Conservation (phyloP, 2,329 filamentous ascomycete species). For the Neonectria coccinea region DNA sequence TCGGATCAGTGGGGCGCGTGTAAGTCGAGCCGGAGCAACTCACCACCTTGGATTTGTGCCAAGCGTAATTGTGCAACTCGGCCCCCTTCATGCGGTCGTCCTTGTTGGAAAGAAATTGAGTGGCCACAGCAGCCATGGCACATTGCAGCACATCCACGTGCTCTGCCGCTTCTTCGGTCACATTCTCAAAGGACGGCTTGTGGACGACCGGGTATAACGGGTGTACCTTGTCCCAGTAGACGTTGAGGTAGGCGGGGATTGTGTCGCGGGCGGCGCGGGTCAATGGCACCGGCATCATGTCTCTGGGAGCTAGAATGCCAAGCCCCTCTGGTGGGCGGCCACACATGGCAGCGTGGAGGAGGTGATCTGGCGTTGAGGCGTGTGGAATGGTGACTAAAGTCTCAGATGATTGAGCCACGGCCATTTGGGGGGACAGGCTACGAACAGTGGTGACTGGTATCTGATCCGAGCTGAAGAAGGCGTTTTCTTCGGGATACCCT, state of each 20-base stretch:
- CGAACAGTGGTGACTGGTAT: conserved; percentile 59
- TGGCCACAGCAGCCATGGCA: conserved; percentile 69
- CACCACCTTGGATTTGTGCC: conserved; percentile 62
- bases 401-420: conserved; percentile 61
- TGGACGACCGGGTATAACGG: conserved; percentile 64
- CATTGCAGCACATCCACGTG: conserved; percentile 59
- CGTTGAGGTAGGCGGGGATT: conserved; percentile 63
- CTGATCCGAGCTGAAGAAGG: conserved; percentile 53
- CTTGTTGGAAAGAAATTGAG: conserved; percentile 61
- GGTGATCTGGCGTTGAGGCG: conserved; percentile 51
- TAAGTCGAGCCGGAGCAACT: conserved; percentile 47
- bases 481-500: conserved; percentile 52
- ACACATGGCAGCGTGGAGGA: conserved; percentile 52
- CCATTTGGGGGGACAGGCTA: conserved; percentile 61
- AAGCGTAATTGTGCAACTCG: conserved; percentile 64
- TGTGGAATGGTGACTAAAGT: conserved; percentile 60
- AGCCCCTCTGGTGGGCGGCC: conserved; percentile 56
- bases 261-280: conserved; percentile 55
- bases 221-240: conserved; percentile 66
- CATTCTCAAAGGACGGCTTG: conserved; percentile 57
- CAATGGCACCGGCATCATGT: conserved; percentile 49
- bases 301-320: conserved; percentile 48
- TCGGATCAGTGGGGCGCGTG: conserved; percentile 31
- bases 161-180: conserved; percentile 47
- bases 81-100: conserved; percentile 64